Percentiles rank a stretch among this genome's conserved stretches.
Evolutionary conservation across 2,329 filamentous ascomycete genomes (phyloP).

Genomic region (Alternaria sp.): DNA sequence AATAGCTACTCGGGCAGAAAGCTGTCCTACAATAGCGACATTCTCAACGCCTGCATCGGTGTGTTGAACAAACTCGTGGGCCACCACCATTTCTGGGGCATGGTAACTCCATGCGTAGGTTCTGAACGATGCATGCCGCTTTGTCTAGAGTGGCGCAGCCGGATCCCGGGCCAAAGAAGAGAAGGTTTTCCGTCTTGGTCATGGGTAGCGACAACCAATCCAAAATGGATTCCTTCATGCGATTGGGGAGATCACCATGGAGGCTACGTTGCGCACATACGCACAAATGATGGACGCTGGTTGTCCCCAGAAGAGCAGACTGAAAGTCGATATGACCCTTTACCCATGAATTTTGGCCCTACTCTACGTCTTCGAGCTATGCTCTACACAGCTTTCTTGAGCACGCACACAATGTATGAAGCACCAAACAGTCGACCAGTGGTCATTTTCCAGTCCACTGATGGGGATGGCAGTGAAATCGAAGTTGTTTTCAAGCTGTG

Average conservation of each 20-base stretch:
- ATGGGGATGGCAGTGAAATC: fast-evolving
- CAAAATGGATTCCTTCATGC: fast-evolving
- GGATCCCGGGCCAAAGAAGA: not conserved
- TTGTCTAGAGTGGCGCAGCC: fast-evolving
- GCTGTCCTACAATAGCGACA: not conserved
- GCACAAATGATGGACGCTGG: not conserved
- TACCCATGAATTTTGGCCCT: not conserved
- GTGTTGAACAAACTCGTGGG: fast-evolving
- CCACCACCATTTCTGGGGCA: not conserved
- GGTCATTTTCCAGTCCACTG: not conserved
- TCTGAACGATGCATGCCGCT: fast-evolving
- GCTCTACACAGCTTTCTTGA: not conserved
- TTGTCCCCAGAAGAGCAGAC: not conserved
- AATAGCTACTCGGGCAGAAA: not conserved
- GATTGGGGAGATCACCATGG: fast-evolving
- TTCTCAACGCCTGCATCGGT: not conserved
- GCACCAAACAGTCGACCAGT: not conserved
- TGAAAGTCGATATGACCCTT: not conserved
- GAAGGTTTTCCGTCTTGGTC: not conserved
- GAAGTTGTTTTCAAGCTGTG: not conserved
- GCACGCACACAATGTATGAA: not conserved
- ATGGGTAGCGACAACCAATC: not conserved
- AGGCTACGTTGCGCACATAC: not conserved
- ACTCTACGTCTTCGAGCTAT: not conserved
- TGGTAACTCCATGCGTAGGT: fast-evolving